Base-by-base conservation (phyloP, 2,329 filamentous ascomycete species). In the Fusarium pseudocircinatum region DNA sequence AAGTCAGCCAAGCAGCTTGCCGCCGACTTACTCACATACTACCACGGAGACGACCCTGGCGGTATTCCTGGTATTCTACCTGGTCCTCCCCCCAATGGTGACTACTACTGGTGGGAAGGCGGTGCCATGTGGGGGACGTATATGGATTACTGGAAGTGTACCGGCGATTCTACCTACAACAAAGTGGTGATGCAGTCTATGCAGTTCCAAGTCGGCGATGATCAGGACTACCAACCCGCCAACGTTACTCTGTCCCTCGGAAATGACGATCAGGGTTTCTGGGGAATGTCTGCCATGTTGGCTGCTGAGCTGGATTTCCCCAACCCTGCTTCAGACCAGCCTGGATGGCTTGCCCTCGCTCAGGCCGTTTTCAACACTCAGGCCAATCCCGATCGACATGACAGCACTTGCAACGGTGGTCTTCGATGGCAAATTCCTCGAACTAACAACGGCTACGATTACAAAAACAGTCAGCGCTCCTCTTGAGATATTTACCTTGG, bases 401-500 rank as follows among this genome's bases (percentile, higher is more conserved):
- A 85, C 14, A 81, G 83, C 2, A 81, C 81, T 1, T 86, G 85
- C 24, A 90, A 89, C 67, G 87, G 87, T 49, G 93, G 93, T 26
- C 81, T 95, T 70, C 87, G 92, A 75, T 94, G 92, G 92, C 93
- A 96, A 83, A 93, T 96, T 69, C 94, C 91, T 73, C 85, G 88
- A 11, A 90, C 92, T 75, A 94, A 95, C 79, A 87, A 86, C 50
- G 94, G 93, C 39, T 96, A 93, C 81, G 87, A 91, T 78, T 95
- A 95, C 85, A 96, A 91, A 80, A 91, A 91, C 81, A 85, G 83
- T 84, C 64, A 76, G 77, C 63, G 24, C 52, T 39, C 39, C 28
- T n/a, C 24, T 28, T 16, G 8, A 24, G 15, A 14, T 32, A 28
- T 11, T 6, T 13, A 30, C 12, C 15, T 10, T 26, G 24, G 6